Conservation (phyloP, 2,329 filamentous ascomycete species). For the Beauveria sp. region DNA sequence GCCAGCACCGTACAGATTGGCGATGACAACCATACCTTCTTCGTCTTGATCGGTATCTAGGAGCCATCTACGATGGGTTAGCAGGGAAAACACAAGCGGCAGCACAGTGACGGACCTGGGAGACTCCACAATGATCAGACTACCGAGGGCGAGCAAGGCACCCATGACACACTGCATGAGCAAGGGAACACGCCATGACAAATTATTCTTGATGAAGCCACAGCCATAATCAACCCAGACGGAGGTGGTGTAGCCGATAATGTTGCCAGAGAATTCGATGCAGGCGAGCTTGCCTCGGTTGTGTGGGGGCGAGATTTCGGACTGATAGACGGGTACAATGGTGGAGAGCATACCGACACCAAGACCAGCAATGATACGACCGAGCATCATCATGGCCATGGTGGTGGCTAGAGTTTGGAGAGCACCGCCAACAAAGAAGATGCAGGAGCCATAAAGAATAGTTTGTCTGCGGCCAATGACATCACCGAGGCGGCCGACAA, state of each 20-base stretch:
- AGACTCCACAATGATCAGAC: constrained; percentile 90
- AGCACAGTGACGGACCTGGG: constrained; percentile 58
- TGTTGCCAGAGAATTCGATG: constrained; percentile 97
- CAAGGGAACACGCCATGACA: constrained; percentile 85
- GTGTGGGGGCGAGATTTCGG: constrained; percentile 91
- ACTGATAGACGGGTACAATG: constrained; percentile 89
- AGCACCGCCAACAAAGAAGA: constrained; percentile 79
- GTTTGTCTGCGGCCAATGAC: constrained; percentile 82
- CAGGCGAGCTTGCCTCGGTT: constrained; percentile 93
- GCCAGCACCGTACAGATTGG: constrained; percentile 90
- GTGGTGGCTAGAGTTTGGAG: constrained; percentile 74
- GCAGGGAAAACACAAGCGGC: constrained; percentile 13
- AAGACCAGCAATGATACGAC: constrained; percentile 75
- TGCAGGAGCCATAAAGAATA: constrained; percentile 85
- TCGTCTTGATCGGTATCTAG: constrained; percentile 97
- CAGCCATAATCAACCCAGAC: constrained; percentile 99
- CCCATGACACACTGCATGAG: constrained; percentile 95
- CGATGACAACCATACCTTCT: constrained; percentile 96
- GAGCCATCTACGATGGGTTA: constrained; percentile 64
- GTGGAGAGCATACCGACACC: constrained; percentile 85
- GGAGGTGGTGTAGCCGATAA: constrained; percentile 88
- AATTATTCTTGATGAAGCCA: constrained; percentile 75
- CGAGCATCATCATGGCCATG: constrained; percentile 84
- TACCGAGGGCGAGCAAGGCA: constrained; percentile 72
- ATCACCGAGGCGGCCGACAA: constrained; percentile 84